phyloP scores from a whole-genome alignment of 2,329 filamentous ascomycete genomes.

The Fusarium sp. region DNA sequence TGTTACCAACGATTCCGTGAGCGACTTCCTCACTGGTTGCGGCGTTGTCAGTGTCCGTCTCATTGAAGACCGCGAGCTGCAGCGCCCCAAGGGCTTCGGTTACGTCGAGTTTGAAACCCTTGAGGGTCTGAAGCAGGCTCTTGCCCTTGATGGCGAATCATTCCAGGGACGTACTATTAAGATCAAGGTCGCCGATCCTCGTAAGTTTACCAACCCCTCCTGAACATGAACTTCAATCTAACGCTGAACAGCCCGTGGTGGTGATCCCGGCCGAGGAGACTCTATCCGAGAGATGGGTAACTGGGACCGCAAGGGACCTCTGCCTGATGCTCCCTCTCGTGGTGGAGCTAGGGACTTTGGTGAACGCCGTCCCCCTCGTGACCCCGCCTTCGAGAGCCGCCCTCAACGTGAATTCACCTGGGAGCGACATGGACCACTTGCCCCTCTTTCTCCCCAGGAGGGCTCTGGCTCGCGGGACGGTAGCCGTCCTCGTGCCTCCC shows the following conservation, averaged over 20 bases:
- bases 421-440: constrained; percentile 93
- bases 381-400: constrained; percentile 68
- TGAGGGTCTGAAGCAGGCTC: constrained; percentile 90
- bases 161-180: constrained; percentile 92
- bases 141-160: constrained; percentile 81
- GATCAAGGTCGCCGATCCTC: constrained; percentile 96
- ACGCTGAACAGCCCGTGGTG: constrained; percentile 79
- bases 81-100: constrained; percentile 96
- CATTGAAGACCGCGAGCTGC: constrained; percentile 94
- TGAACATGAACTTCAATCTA: constrained; percentile 42
- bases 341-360: constrained; percentile 64
- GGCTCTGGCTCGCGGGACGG: constrained; percentile 63
- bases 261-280: constrained; percentile 68
- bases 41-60: constrained; percentile 91
- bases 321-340: constrained; percentile 75
- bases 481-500: constrained; percentile 62
- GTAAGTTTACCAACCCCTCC: constrained; percentile 66
- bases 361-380: constrained; percentile 74
- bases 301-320: constrained; percentile 93
- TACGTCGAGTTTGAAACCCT: constrained; percentile 93
- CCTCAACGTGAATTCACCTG: constrained; percentile 82
- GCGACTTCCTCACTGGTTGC: constrained; percentile 86
- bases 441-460: constrained; percentile 71
- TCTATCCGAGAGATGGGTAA: constrained; percentile 81
- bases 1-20: constrained; percentile 83